phyloP scores from a whole-genome alignment of 176 grass and related monocot genomes.

The Urochloa ruziziensis region DNA sequence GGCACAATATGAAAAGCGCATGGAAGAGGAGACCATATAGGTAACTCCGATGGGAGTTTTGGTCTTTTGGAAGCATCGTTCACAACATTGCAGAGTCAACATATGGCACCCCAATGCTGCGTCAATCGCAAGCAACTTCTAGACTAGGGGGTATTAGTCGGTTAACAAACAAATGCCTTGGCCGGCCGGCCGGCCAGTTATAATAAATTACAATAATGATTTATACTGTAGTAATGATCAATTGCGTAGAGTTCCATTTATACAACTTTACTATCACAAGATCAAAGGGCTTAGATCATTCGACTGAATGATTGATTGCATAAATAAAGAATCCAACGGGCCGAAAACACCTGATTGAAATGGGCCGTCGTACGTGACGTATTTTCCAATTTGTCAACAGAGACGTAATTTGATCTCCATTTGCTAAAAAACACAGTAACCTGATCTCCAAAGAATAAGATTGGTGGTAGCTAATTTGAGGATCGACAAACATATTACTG shows the following conservation, averaged over 20 bases:
- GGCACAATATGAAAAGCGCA: neutral
- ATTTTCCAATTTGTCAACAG: too few species aligned
- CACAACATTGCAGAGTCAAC: neutral
- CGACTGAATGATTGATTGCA: neutral
- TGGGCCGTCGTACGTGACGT: neutral
- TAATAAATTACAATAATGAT: neutral
- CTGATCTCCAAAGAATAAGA: too few species aligned
- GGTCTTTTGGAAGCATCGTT: neutral
- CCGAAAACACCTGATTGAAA: neutral
- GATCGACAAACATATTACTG: too few species aligned
- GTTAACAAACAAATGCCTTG: neutral
- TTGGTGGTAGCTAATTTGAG: too few species aligned
- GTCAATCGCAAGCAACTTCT: too few species aligned
- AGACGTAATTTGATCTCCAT: too few species aligned
- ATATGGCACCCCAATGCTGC: slow-evolving; percentile 1
- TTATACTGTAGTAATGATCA: neutral
- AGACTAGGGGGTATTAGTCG: neutral
- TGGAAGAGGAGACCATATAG: neutral
- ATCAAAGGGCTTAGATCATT: neutral
- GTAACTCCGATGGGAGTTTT: slow-evolving; percentile 10
- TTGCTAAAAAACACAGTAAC: too few species aligned
- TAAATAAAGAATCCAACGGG: too few species aligned
- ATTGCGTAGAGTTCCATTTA: neutral
- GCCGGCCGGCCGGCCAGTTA: neutral
- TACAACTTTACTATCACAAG: neutral